A percentile compares a stretch with the other conserved stretches of the same genome.
Conservation (phyloP, 805 yeast species). For the Spathaspora girioi region DNA sequence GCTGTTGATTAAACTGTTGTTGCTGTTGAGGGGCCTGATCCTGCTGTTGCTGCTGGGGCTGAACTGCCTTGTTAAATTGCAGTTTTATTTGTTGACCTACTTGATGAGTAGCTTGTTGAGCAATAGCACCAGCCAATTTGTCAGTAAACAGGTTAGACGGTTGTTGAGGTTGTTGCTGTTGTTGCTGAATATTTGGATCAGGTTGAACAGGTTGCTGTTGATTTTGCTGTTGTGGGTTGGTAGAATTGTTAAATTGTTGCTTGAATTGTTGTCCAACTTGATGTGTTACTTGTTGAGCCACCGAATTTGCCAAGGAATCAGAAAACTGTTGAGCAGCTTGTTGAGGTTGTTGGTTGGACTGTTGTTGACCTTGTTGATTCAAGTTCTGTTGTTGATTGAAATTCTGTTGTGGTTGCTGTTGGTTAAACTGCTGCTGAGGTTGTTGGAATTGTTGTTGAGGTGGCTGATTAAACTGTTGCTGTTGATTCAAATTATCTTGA, state of each 20-base stretch:
- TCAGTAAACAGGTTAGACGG: constrained; percentile 5
- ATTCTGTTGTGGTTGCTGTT: not conserved
- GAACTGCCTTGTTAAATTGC: not conserved
- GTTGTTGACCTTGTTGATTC: constrained; percentile 1
- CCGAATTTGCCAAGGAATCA: constrained; percentile 2
- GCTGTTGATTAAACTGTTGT: constrained; percentile 6
- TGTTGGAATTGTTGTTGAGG: constrained; percentile 2
- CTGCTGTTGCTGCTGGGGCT: constrained; percentile 5
- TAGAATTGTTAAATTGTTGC: constrained; percentile 9
- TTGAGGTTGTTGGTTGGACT: constrained; percentile 2
- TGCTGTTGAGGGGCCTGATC: constrained; percentile 1
- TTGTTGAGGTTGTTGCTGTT: constrained; percentile 8
- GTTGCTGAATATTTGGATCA: not conserved
- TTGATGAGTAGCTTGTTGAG: constrained; percentile 3
- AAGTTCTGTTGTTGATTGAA: not conserved
- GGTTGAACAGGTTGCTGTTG: constrained; percentile 1
- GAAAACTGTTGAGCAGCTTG: constrained; percentile 2
- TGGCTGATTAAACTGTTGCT: constrained; percentile 1
- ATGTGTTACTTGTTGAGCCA: constrained; percentile 6
- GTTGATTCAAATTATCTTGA: not conserved
- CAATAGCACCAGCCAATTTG: not conserved
- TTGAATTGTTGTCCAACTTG: constrained; percentile 8
- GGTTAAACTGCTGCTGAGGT: constrained; percentile 1
- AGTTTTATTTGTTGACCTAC: constrained; percentile 5
- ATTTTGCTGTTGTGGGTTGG: constrained; percentile 16